Evolutionary conservation across 768 basidiomycete genomes (phyloP), one percentile per base, ranked within the genome.

Genomic region (Leccinum uliginosum): DNA sequence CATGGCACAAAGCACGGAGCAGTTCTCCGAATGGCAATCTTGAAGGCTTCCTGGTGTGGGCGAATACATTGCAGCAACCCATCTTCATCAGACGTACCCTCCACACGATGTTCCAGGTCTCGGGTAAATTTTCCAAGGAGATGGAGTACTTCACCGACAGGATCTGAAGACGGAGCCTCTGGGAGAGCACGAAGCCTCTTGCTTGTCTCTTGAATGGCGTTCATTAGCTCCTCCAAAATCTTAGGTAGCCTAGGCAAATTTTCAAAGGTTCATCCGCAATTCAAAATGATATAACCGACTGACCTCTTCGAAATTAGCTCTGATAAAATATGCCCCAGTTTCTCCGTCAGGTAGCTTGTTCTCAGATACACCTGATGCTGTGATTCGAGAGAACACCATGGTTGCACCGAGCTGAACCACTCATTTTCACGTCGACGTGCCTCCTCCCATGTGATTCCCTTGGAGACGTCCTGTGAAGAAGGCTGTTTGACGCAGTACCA

Each of bases 241-340:
- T 80, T 71, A 0, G 88, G 87, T 0, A 90, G 74, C 44, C 89
- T 90, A 43, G 40, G 40, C 40, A 3, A 9, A 23, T 24, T 44
- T 35, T n/a, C 11, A 43, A 40, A 19, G 5, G 19, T 43, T 21
- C 40, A 8, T 57, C 8, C 60, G 46, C 27, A 19, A 8, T 27
- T 3, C 26, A 27, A 1, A 14, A 23, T 11, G n/a, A 43, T 11
- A 17, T 9, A 23, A 67, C 14, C 12, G 12, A 32, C 73, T 2
- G 52, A 86, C 89, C 84, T 73, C 61, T 82, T 83, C 0, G 78
- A 70, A 35, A 90, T 86, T 4, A 87, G 69, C 27, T 84, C 81
- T 0, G 86, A 86, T 0, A 92, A 66, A 6, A 87, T 78, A 0
- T 69, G 58, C 55, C 87, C 87, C 32, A 91, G 68, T 5, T 80